Evolutionary conservation across 1,139 yeast genomes (phyloP).

Genomic region (Lodderomyces jiufengensis): DNA sequence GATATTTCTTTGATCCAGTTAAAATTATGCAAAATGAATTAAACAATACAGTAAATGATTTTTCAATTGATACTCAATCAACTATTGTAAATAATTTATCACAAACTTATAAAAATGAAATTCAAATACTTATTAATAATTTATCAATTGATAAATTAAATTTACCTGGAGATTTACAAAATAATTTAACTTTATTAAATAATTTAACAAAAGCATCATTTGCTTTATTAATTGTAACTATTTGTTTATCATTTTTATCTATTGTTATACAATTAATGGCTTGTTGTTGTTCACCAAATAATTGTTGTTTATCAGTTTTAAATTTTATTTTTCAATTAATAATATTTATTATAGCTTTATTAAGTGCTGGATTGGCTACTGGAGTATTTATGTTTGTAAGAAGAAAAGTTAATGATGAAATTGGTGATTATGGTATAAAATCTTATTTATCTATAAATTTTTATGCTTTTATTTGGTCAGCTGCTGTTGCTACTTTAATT

Average conservation of each 20-base stretch:
- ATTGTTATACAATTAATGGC: slow-evolving; percentile 30
- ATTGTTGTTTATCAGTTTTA: slow-evolving; percentile 37
- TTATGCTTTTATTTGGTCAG: slow-evolving; percentile 45
- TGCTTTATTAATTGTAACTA: slow-evolving; percentile 28
- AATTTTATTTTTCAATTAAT: slow-evolving; percentile 34
- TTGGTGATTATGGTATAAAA: slow-evolving; percentile 32
- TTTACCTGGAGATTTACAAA: slow-evolving; percentile 37
- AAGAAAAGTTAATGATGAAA: slow-evolving; percentile 28
- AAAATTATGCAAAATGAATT: slow-evolving; percentile 42
- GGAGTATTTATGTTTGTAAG: slow-evolving; percentile 31
- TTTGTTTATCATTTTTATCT: slow-evolving; percentile 26
- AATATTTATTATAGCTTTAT: slow-evolving; percentile 29
- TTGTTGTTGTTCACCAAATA: slow-evolving; percentile 34
- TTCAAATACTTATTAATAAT: slow-evolving; percentile 28
- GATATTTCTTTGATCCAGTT: slow-evolving; percentile 52
- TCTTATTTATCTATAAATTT: slow-evolving; percentile 38
- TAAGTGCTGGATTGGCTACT: slow-evolving; percentile 36
- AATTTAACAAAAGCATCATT: slow-evolving; percentile 24
- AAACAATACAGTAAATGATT: slow-evolving; percentile 23
- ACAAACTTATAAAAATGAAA: slow-evolving; percentile 21
- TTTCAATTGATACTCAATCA: slow-evolving; percentile 15
- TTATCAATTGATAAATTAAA: slow-evolving; percentile 28
- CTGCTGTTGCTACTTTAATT: slow-evolving; percentile 35
- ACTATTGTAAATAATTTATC: slow-evolving; percentile 15
- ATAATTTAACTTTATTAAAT: slow-evolving; percentile 30